Conservation (phyloP, 208 protist genomes). For the Acanthamoeba comandoni region DNA sequence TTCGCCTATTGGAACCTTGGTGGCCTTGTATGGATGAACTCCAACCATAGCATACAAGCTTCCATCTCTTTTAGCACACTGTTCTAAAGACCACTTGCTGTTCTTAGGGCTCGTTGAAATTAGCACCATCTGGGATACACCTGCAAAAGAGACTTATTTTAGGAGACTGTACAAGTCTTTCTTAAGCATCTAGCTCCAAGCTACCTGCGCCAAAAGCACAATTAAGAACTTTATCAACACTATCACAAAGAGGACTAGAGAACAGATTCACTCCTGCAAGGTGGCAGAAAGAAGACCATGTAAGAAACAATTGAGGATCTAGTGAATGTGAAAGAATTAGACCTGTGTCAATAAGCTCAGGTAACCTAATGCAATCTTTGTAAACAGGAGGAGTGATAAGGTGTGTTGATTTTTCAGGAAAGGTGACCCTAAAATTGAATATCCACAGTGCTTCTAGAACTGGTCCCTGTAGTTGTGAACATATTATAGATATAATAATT, state of each 20-base stretch:
- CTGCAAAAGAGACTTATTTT: not conserved
- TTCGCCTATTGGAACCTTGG: not conserved
- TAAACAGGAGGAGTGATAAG: slow-evolving; percentile 48
- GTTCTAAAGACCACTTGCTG: slow-evolving; percentile 2
- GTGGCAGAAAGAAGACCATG: not conserved
- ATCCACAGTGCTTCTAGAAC: slow-evolving; percentile 34
- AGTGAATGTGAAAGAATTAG: not conserved
- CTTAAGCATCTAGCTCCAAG: no score
- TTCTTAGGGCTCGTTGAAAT: slow-evolving; percentile 58
- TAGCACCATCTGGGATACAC: slow-evolving; percentile 55
- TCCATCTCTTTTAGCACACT: not conserved
- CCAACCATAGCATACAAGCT: slow-evolving; percentile 52
- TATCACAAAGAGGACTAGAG: not conserved
- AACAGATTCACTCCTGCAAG: slow-evolving; percentile 45
- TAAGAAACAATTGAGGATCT: slow-evolving; percentile 2
- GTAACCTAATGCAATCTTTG: not conserved
- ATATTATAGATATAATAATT: not conserved
- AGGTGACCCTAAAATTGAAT: slow-evolving; percentile 45
- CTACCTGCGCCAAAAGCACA: slow-evolving; percentile 34
- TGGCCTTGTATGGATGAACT: slow-evolving; percentile 55
- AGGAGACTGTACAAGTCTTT: no score
- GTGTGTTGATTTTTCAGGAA: slow-evolving; percentile 21
- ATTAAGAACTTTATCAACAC: not conserved
- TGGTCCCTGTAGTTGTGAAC: not conserved
- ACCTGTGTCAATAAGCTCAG: slow-evolving; percentile 64